Percentiles rank a stretch among this genome's conserved stretches.
Evolutionary conservation across 2,329 filamentous ascomycete genomes (phyloP).

Genomic region (Capronia epimyces): DNA sequence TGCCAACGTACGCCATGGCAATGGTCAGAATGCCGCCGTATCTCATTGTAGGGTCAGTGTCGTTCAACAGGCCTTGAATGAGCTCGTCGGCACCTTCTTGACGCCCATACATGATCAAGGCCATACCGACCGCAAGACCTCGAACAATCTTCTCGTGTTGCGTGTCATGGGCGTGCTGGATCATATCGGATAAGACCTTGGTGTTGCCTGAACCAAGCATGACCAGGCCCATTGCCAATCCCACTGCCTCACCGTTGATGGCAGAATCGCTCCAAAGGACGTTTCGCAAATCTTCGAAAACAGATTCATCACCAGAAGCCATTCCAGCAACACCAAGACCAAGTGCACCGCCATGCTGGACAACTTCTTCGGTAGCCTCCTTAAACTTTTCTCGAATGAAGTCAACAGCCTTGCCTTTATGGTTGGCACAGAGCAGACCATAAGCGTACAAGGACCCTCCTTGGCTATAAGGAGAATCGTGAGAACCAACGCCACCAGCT

Average conservation of each 20-base stretch:
- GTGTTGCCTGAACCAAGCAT: conserved; percentile 98
- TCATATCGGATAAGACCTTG: conserved; percentile 91
- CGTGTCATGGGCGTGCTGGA: conserved; percentile 93
- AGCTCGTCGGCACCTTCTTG: conserved; percentile 93
- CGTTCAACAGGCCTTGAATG: conserved; percentile 86
- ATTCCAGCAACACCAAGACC: conserved; percentile 95
- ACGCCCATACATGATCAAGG: conserved; percentile 93
- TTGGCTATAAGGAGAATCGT: conserved; percentile 89
- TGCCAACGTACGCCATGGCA: conserved; percentile 93
- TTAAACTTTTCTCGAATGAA: conserved; percentile 44
- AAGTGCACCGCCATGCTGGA: conserved; percentile 92
- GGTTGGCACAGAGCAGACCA: conserved; percentile 94
- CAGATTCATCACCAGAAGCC: conserved; percentile 84
- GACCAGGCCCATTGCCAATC: conserved; percentile 91
- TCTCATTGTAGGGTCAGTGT: conserved; percentile 85
- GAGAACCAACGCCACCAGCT: conserved; percentile 56
- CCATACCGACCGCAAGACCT: conserved; percentile 92
- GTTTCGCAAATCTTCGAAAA: conserved; percentile 84
- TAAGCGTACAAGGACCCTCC: conserved; percentile 94
- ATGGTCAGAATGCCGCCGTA: conserved; percentile 99
- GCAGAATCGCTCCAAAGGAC: conserved; percentile 92
- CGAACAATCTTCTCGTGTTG: conserved; percentile 99
- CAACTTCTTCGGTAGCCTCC: conserved; percentile 63
- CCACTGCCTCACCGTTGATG: conserved; percentile 93
- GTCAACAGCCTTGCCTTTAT: conserved; percentile 73